These are phyloP conservation scores for Calocybe indica DNA, from an alignment of 768 basidiomycete species.

Conservation along the genomic window DNA sequence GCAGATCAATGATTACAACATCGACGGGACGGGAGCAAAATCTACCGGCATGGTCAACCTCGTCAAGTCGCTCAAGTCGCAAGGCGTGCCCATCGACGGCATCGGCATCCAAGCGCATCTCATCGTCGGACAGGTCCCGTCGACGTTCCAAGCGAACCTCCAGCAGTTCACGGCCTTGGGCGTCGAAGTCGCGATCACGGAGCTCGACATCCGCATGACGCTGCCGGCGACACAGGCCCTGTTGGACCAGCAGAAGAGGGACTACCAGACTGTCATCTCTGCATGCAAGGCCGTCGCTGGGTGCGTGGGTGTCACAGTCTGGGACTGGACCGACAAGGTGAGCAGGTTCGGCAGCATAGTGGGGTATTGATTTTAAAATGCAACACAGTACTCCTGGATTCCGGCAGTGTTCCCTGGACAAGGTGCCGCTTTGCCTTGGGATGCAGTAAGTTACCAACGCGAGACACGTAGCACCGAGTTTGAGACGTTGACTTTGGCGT, in stretches of 20 bases:
- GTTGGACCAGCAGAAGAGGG: constrained; percentile 47
- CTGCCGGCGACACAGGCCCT: constrained; percentile 44
- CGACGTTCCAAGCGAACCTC: constrained; percentile 40
- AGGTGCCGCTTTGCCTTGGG: constrained; percentile 33
- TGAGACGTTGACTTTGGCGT: neutral
- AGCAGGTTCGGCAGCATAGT: neutral
- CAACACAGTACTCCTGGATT: constrained; percentile 31
- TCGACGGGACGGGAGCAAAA: constrained; percentile 42
- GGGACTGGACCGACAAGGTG: constrained; percentile 40
- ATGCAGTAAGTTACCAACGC: constrained; percentile 17
- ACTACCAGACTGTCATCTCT: constrained; percentile 48
- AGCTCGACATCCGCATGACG: constrained; percentile 60
- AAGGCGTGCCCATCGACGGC: constrained; percentile 51
- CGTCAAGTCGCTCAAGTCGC: constrained; percentile 38
- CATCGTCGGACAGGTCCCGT: constrained; percentile 51
- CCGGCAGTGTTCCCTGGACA: constrained; percentile 29
- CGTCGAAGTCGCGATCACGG: constrained; percentile 63
- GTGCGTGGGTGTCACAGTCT: constrained; percentile 40
- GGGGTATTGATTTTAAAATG: neutral
- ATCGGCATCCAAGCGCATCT: constrained; percentile 59
- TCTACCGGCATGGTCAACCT: constrained; percentile 50
- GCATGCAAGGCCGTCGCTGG: constrained; percentile 41
- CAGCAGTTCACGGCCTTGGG: constrained; percentile 54
- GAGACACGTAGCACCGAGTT: neutral
- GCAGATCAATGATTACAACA: constrained; percentile 35